Percentiles rank a stretch among this genome's conserved stretches.
Conservation (phyloP, 2,329 filamentous ascomycete species). For the Botrytis squamosa region DNA sequence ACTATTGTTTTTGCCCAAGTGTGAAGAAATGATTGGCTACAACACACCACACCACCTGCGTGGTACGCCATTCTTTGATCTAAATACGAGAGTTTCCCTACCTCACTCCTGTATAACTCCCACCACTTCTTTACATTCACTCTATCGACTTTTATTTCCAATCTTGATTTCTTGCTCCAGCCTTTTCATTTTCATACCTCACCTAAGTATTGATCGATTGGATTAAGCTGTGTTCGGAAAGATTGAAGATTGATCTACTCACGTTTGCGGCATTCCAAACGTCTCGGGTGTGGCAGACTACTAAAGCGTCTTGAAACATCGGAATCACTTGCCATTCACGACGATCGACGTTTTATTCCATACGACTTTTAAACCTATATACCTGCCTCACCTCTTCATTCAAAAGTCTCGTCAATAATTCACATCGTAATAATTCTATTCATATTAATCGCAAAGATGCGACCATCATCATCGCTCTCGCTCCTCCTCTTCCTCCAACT, state of each 20-base stretch:
- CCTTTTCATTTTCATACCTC: neutral
- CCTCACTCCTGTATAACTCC: neutral
- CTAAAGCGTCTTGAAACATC: neutral
- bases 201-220: neutral
- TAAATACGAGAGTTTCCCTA: neutral
- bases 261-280: slow-evolving; percentile 11
- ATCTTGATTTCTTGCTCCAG: neutral
- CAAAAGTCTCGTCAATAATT: neutral
- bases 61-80: neutral
- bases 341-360: neutral
- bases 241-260: neutral
- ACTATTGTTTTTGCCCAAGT: neutral
- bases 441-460: slow-evolving; percentile 11
- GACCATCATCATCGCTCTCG: slow-evolving; percentile 17
- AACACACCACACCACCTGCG: neutral
- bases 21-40: neutral
- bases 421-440: neutral
- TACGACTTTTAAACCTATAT: neutral
- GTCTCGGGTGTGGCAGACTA: neutral
- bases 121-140: neutral
- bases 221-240: neutral
- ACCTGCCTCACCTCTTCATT: neutral
- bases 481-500: slow-evolving; percentile 26
- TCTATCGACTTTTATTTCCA: neutral
- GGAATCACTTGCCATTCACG: neutral